These are phyloP conservation scores for Fusarium redolens DNA, from an alignment of 2,329 filamentous ascomycete species.

Conservation along the genomic window DNA sequence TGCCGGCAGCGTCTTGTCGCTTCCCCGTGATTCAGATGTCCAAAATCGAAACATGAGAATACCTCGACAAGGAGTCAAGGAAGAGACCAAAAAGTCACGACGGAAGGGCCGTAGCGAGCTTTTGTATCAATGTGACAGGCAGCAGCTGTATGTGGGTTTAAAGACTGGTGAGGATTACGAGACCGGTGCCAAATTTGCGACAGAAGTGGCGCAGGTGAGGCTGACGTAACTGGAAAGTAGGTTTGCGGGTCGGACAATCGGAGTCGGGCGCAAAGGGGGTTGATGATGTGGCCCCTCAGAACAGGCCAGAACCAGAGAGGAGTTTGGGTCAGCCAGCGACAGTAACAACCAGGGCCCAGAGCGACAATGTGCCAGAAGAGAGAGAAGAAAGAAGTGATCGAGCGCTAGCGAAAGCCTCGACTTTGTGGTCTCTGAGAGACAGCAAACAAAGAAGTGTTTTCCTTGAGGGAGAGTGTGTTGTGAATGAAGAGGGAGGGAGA, in stretches of 20 bases:
- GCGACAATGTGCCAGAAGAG: constrained; percentile 32
- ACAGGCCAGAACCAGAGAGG: constrained; percentile 42
- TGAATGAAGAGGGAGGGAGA: constrained; percentile 39
- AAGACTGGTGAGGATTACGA: constrained; percentile 22
- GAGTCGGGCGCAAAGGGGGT: constrained; percentile 45
- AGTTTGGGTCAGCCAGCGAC: constrained; percentile 40
- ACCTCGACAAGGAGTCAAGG: constrained; percentile 46
- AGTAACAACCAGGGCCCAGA: constrained; percentile 39
- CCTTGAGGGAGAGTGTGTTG: constrained; percentile 40
- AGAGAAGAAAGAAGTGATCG: constrained; percentile 48
- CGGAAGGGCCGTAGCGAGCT: constrained; percentile 23
- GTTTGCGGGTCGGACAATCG: constrained; percentile 43
- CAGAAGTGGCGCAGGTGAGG: constrained; percentile 37
- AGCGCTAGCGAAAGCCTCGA: constrained; percentile 64
- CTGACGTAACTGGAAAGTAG: constrained; percentile 49
- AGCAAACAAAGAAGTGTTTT: constrained; percentile 36
- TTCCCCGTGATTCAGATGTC: constrained; percentile 68
- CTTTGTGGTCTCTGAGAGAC: constrained; percentile 37
- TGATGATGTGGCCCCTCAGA: constrained; percentile 51
- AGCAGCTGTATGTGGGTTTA: constrained; percentile 14
- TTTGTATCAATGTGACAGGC: constrained; percentile 37
- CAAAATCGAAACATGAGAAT: constrained; percentile 73
- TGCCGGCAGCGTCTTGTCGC: constrained; percentile 61
- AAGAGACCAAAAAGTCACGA: constrained; percentile 29
- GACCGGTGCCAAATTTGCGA: constrained; percentile 18